phyloP scores from a whole-genome alignment of 306 rosid species.

The Quercus agrifolia region DNA sequence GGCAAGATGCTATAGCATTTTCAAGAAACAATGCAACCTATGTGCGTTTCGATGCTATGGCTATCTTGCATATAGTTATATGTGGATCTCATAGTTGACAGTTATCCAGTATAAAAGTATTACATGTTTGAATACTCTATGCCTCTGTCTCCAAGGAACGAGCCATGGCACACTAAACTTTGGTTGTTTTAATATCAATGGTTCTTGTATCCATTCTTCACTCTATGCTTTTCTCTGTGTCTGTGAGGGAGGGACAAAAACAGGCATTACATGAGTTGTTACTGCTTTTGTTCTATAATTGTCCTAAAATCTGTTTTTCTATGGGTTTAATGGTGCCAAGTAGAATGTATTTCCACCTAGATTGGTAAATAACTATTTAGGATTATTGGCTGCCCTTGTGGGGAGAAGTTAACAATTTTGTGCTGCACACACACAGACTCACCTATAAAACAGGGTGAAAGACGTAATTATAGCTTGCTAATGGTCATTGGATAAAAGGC shows the following conservation, averaged over 20 bases:
- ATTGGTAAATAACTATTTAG: background rate
- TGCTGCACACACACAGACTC: too few relatives aligned
- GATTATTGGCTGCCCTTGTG: background rate
- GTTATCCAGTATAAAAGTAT: background rate
- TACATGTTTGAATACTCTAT: background rate
- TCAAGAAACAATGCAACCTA: background rate
- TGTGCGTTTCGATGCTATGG: background rate
- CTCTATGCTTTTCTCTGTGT: background rate
- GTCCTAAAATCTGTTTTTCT: background rate
- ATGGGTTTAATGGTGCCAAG: background rate
- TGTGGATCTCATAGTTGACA: background rate
- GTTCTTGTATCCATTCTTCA: background rate
- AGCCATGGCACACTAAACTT: background rate
- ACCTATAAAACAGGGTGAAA: too few relatives aligned
- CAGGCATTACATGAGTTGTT: background rate
- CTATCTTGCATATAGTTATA: background rate
- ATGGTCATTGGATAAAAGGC: too few relatives aligned
- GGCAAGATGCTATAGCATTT: background rate
- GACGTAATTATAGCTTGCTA: too few relatives aligned
- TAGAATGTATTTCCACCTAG: background rate
- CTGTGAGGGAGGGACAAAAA: background rate
- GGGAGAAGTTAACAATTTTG: background rate
- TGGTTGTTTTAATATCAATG: background rate
- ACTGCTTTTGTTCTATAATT: background rate
- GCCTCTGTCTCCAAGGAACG: background rate